Evolutionary conservation across 192 early-diverging fungal genomes (phyloP).

Genomic region (Coemansia sp.): DNA sequence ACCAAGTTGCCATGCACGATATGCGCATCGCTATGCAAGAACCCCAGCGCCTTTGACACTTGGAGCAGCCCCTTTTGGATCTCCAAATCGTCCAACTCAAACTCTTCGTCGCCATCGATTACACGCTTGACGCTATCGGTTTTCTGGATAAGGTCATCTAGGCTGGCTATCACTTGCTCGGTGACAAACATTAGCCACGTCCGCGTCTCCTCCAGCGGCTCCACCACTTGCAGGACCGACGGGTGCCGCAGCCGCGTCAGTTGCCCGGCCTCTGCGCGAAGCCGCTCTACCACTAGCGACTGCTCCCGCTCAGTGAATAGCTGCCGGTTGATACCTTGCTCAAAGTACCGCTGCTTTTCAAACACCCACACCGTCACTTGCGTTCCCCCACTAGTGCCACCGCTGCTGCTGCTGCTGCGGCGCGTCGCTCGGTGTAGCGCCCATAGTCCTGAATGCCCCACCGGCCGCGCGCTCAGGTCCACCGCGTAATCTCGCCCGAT

Average conservation of each 20-base stretch:
- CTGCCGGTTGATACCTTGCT: slow-evolving; percentile 54
- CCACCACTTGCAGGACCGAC: slow-evolving; percentile 70
- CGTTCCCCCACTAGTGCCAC: slow-evolving; percentile 28
- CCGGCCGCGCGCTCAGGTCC: neutral
- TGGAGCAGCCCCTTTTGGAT: slow-evolving; percentile 79
- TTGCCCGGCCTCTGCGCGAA: slow-evolving; percentile 67
- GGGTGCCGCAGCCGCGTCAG: slow-evolving; percentile 77
- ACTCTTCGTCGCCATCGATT: slow-evolving; percentile 45
- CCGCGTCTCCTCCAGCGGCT: slow-evolving; percentile 69
- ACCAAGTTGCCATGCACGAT: slow-evolving; percentile 73
- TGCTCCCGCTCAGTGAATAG: slow-evolving; percentile 49
- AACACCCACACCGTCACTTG: slow-evolving; percentile 72
- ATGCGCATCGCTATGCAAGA: slow-evolving; percentile 70
- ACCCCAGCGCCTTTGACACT: slow-evolving; percentile 70
- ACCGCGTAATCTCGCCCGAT: slow-evolving; percentile 44
- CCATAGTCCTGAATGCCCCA: slow-evolving; percentile 63
- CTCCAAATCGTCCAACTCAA: slow-evolving; percentile 77
- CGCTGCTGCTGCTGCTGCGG: slow-evolving; percentile 60
- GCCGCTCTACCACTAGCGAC: slow-evolving; percentile 56
- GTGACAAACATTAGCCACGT: slow-evolving; percentile 71
- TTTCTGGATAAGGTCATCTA: slow-evolving; percentile 63
- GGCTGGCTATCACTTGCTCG: slow-evolving; percentile 65
- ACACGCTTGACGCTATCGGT: slow-evolving; percentile 21
- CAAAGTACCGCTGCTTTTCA: slow-evolving; percentile 71
- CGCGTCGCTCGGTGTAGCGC: slow-evolving; percentile 63